A percentile compares a stretch with the other conserved stretches of the same genome.
Conservation (phyloP, 2,329 filamentous ascomycete species). For the Cladosporium oxysporum region DNA sequence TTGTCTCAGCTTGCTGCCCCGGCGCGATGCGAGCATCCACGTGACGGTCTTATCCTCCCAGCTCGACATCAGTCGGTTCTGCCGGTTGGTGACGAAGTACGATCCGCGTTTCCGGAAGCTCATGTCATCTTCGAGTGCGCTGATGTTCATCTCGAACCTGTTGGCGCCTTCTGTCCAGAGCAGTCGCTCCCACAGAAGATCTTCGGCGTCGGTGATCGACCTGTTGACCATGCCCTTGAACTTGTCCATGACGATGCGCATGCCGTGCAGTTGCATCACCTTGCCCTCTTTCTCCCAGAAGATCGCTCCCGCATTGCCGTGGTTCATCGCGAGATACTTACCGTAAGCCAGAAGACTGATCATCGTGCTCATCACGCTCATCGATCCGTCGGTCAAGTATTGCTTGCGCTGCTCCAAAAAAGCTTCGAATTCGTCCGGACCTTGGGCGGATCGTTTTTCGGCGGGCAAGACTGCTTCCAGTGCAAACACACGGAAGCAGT, state of each 20-base stretch:
- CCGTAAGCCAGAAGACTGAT: slow-evolving; percentile 6
- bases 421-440: background rate
- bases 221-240: background rate
- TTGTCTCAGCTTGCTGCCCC: background rate
- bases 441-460: background rate
- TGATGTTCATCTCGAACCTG: background rate
- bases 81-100: background rate
- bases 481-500: background rate
- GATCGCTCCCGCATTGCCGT: background rate
- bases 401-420: background rate
- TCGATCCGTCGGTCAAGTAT: background rate
- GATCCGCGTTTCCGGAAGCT: background rate
- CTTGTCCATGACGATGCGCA: background rate
- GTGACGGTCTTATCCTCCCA: background rate
- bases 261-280: background rate
- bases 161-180: background rate
- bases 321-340: background rate
- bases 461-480: background rate
- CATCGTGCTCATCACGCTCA: background rate
- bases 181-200: too few species aligned
- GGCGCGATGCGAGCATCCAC: background rate
- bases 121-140: background rate
- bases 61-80: background rate
- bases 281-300: background rate
- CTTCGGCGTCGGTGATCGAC: background rate